These are phyloP conservation scores for Fraxinus pennsylvanica DNA, from an alignment of 257 asterid genomes.

Conservation along the genomic window DNA sequence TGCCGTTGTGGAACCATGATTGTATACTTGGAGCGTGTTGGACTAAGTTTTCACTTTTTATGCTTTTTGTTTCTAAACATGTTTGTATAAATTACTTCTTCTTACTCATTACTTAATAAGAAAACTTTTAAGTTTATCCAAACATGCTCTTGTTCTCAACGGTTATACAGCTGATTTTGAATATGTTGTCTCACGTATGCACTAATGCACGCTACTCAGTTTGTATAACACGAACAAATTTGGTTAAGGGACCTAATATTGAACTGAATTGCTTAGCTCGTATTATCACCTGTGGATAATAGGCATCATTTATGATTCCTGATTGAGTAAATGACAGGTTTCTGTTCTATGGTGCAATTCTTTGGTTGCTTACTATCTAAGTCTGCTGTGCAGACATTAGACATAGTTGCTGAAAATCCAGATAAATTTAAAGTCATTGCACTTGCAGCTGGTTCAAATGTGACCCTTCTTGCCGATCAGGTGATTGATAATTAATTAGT, in stretches of 20 bases:
- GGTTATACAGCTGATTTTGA: constrained; percentile 4
- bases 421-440: constrained; percentile 86
- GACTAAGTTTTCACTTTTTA: neutral
- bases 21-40: neutral
- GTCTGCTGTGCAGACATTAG: constrained; percentile 68
- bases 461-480: constrained; percentile 98
- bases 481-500: constrained; percentile 35
- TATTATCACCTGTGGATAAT: neutral
- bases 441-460: constrained; percentile 98
- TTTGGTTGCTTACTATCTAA: constrained; percentile 21
- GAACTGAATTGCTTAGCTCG: neutral
- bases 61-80: neutral
- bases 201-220: neutral
- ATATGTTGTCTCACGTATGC: neutral
- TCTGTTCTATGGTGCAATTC: constrained; percentile 14
- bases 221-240: neutral
- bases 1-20: constrained; percentile 11
- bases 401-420: constrained; percentile 95
- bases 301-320: neutral
- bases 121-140: neutral
- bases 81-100: neutral
- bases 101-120: neutral
- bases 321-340: neutral
- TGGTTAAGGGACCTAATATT: neutral
- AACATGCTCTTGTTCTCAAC: neutral